Conservation (phyloP, 2,329 filamentous ascomycete genomes). For the Grosmannia penicillata region DNA sequence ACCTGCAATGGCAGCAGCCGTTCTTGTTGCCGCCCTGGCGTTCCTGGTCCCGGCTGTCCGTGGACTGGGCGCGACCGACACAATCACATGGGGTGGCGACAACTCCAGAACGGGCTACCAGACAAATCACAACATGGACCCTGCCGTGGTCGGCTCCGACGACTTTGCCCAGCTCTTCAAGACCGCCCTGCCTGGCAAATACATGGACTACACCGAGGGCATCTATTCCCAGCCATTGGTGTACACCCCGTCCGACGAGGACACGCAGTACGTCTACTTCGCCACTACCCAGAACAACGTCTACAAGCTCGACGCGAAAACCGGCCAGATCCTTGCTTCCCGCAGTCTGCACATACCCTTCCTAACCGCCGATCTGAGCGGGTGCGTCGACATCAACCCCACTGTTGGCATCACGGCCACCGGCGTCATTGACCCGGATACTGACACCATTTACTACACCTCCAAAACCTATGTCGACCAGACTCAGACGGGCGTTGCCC, state of each 20-base stretch:
- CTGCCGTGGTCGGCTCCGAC: conserved; percentile 36
- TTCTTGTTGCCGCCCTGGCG: conserved; percentile 12
- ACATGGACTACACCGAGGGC: conserved; percentile 32
- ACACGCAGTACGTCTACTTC: conserved; percentile 31
- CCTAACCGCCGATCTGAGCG: conserved; percentile 26
- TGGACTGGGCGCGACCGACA: conserved; percentile 31
- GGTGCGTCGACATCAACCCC: conserved; percentile 32
- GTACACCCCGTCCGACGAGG: conserved; percentile 22
- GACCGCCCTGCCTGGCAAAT: conserved; percentile 34
- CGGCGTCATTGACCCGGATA: conserved; percentile 33
- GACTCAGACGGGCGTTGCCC: conserved; percentile 16
- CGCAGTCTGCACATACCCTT: conserved; percentile 31
- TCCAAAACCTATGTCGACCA: conserved; percentile 31
- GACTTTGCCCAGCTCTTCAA: conserved; percentile 42
- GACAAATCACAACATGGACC: conserved; percentile 49
- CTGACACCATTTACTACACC: conserved; percentile 32
- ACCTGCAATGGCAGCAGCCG: conserved; percentile 1
- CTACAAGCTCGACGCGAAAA: conserved; percentile 32
- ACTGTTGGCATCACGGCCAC: conserved; percentile 31
- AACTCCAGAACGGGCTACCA: conserved; percentile 39
- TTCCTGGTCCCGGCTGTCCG: conserved; percentile 18
- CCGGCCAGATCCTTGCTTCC: conserved; percentile 23
- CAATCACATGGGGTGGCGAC: conserved; percentile 45
- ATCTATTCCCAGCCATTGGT: conserved; percentile 36
- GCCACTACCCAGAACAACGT: conserved; percentile 36